Base-by-base conservation (phyloP, 164 flowering plant species). In the Liquidambar formosana region DNA sequence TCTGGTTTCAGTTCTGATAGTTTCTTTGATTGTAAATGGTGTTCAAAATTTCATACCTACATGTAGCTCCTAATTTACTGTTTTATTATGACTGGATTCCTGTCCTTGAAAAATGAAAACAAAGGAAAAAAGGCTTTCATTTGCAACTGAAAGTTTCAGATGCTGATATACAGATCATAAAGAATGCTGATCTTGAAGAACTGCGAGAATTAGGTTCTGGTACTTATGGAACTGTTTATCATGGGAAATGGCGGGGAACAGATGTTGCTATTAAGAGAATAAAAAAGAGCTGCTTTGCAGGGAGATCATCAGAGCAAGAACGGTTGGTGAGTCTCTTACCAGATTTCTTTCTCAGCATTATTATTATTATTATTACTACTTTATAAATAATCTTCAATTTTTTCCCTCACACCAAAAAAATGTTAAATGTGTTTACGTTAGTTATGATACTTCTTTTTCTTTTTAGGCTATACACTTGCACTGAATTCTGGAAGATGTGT, bases 251-350 rank as follows among this genome's bases (percentile, higher is more conserved):
- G 97, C 78, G 94, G 60, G 97, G 97, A 73, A 75, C 97, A 67
- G 96, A 90, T 84, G 93, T 93, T 78, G 97, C 97, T 51, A 93
- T 93, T 54, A 93, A 93, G 77, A 84, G 94, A 82, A 85, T 93
- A 21, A 93, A 85, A 73, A 91, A 86, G 75, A 84, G 92, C 66
- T 91, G 93, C 73, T 93, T 93, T 79, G 74, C 93, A 38, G 97
- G 97, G 56, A 78, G 91, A 73, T 81, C 85, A 67, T 90, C 96
- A 21, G 96, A 93, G 78, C 94, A 85, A 77, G 96, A 93, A 67
- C 86, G 92, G 60, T 75, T 90, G 92, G 97, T 93, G 63, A 6
- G 91, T 80, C 57, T 58, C 23, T 22, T 68, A 47, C 22, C 21
- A 47, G 21, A 19, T 25, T 56, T 28, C 59, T 54, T 19, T 47